Conservation (phyloP, 129 eudicot genomes). For the Kitagawia praeruptora region DNA sequence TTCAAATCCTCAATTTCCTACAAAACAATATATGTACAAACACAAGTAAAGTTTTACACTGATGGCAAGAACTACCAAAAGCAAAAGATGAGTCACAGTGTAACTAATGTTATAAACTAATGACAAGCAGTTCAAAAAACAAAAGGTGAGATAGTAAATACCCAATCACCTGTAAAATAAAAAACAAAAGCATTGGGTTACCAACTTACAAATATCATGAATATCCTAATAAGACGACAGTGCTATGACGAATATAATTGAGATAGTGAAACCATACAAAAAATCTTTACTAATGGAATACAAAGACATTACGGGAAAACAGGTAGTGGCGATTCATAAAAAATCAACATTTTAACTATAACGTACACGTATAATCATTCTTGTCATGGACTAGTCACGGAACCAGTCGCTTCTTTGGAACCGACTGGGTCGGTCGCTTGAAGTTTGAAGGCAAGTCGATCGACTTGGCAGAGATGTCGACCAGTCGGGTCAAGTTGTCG, state of each 20-base stretch:
- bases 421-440: neutral
- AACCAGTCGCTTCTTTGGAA: neutral
- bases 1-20: constrained; percentile 73
- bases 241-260: neutral
- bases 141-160: neutral
- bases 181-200: neutral
- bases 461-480: neutral
- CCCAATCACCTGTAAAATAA: neutral
- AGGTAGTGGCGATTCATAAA: neutral
- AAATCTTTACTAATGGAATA: neutral
- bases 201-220: neutral
- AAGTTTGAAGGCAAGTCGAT: neutral
- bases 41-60: neutral
- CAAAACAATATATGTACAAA: constrained; percentile 2
- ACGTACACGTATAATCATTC: neutral
- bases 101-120: neutral
- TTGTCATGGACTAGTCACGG: too few relatives aligned
- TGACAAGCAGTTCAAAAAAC: neutral
- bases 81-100: neutral
- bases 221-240: neutral
- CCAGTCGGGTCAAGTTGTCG: too few relatives aligned
- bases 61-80: neutral
- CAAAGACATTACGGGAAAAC: neutral
- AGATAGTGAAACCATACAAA: neutral
- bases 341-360: neutral